These are phyloP conservation scores for Fusarium floridanum DNA, from an alignment of 2,329 filamentous ascomycete species.

Conservation along the genomic window DNA sequence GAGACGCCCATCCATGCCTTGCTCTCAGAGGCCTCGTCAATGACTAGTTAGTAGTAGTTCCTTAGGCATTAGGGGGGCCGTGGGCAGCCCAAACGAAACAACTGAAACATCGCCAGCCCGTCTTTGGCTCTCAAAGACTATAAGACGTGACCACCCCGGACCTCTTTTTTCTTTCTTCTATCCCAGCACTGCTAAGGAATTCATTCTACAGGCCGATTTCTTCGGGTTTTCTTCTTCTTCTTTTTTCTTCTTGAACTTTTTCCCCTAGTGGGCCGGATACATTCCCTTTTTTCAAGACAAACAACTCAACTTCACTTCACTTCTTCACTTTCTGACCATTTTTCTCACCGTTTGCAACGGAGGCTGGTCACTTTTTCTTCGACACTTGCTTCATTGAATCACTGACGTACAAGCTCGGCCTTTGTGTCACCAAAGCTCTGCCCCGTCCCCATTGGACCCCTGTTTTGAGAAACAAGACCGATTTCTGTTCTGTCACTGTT, in stretches of 20 bases:
- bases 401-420: conserved; percentile 24
- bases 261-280: conserved; percentile 40
- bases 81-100: conserved; percentile 40
- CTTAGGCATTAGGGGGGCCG: neutral
- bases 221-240: conserved; percentile 25
- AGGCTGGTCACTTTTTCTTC: conserved; percentile 25
- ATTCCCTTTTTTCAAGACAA: conserved; percentile 35
- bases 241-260: conserved; percentile 28
- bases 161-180: conserved; percentile 20
- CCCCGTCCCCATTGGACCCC: conserved; percentile 25
- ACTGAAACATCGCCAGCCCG: conserved; percentile 34
- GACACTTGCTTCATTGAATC: conserved; percentile 11
- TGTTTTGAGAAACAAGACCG: conserved; percentile 40
- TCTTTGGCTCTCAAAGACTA: conserved; percentile 22
- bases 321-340: conserved; percentile 8
- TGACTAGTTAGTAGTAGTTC: conserved; percentile 6
- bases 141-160: conserved; percentile 37
- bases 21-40: neutral
- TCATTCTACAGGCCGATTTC: conserved; percentile 32
- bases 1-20: conserved; percentile 12
- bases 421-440: conserved; percentile 32
- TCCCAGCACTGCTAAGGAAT: conserved; percentile 45
- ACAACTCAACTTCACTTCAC: neutral
- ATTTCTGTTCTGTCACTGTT: conserved; percentile 31
- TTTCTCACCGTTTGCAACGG: conserved; percentile 31